These are phyloP conservation scores for Ophiosphaerella narmari DNA, from an alignment of 2,329 filamentous ascomycete species.

Conservation along the genomic window DNA sequence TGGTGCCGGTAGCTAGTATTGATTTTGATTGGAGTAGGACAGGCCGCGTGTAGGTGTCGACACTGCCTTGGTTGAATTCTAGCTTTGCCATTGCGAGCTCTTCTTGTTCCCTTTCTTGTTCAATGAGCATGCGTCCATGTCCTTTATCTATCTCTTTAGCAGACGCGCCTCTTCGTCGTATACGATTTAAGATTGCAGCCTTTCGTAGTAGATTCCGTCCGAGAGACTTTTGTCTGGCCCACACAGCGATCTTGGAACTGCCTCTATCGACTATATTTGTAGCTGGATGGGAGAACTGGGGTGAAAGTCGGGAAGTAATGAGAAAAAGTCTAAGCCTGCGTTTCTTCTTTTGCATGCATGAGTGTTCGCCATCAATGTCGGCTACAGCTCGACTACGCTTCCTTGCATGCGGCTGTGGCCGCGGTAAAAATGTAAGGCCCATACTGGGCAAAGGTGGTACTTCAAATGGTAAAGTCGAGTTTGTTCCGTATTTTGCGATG, in stretches of 20 bases:
- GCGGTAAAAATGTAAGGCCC: slow-evolving; percentile 43
- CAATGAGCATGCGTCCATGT: slow-evolving; percentile 24
- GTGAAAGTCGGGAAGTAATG: slow-evolving; percentile 72
- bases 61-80: slow-evolving; percentile 36
- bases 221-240: slow-evolving; percentile 54
- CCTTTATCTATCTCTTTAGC: slow-evolving; percentile 24
- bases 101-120: slow-evolving; percentile 38
- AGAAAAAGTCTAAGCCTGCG: slow-evolving; percentile 65
- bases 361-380: slow-evolving; percentile 62
- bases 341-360: slow-evolving; percentile 65
- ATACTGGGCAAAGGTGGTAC: slow-evolving; percentile 30
- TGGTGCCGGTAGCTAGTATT: slow-evolving; percentile 16
- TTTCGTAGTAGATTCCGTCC: slow-evolving; percentile 63
- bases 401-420: slow-evolving; percentile 21
- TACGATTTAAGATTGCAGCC: slow-evolving; percentile 68
- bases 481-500: slow-evolving; percentile 9
- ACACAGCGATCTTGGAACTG: slow-evolving; percentile 53
- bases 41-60: slow-evolving; percentile 39
- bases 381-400: slow-evolving; percentile 60
- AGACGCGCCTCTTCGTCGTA: slow-evolving; percentile 50
- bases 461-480: slow-evolving; percentile 40
- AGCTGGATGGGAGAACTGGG: slow-evolving; percentile 70
- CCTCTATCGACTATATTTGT: slow-evolving; percentile 71
- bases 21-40: slow-evolving; percentile 18
- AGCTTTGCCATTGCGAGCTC: slow-evolving; percentile 39